A percentile compares a stretch with the other conserved stretches of the same genome.
Conservation (phyloP, 768 basidiomycete genomes). For the Amyloporia xantha region DNA sequence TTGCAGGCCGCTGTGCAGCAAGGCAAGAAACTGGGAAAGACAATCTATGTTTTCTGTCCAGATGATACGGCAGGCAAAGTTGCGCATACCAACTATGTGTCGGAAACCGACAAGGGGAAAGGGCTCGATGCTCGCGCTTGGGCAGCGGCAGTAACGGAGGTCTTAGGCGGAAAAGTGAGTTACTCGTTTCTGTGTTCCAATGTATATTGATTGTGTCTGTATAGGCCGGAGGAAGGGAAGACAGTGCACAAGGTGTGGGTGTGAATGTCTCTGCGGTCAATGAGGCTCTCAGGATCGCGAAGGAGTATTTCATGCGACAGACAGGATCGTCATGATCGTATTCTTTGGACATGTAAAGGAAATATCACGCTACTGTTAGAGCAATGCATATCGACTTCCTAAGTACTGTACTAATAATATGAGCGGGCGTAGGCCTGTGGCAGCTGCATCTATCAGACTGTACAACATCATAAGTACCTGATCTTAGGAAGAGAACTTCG, state of each 20-base stretch:
- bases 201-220: too few relatives aligned
- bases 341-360: too few relatives aligned
- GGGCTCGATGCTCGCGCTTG: constrained; percentile 84
- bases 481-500: too few relatives aligned
- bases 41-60: constrained; percentile 82
- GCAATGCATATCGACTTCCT: too few relatives aligned
- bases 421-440: too few relatives aligned
- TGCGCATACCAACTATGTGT: constrained; percentile 81
- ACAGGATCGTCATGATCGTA: too few relatives aligned
- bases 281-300: constrained; percentile 61
- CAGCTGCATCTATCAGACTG: too few relatives aligned
- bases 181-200: too few relatives aligned
- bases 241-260: constrained; percentile 87
- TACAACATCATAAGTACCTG: too few relatives aligned
- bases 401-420: too few relatives aligned
- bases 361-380: too few relatives aligned
- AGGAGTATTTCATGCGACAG: constrained; percentile 28
- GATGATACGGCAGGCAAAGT: constrained; percentile 68
- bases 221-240: constrained; percentile 93
- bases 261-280: constrained; percentile 50
- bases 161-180: constrained; percentile 86
- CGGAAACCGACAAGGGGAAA: constrained; percentile 51
- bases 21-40: constrained; percentile 77
- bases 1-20: constrained; percentile 69
- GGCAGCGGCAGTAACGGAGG: constrained; percentile 70